phyloP scores from a whole-genome alignment of 768 basidiomycete genomes.

The Russula compacta region DNA sequence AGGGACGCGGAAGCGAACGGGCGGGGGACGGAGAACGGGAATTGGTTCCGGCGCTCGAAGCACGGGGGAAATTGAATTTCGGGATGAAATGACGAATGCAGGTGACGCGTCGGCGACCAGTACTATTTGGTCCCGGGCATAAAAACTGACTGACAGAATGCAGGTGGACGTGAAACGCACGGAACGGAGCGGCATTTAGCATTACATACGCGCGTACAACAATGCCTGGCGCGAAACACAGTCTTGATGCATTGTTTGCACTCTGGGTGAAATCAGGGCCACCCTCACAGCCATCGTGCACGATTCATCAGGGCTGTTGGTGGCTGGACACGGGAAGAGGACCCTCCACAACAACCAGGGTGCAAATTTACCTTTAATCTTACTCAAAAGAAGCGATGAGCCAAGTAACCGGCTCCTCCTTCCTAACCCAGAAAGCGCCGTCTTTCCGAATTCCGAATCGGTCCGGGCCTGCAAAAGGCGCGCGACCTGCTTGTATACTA shows the following conservation, averaged over 20 bases:
- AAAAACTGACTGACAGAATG: neutral
- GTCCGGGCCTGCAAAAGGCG: conserved; percentile 2
- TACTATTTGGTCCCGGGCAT: conserved; percentile 20
- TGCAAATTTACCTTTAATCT: conserved; percentile 17
- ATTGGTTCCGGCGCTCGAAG: conserved; percentile 14
- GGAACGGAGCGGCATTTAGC: conserved; percentile 15
- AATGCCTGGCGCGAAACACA: neutral
- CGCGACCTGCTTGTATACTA: neutral
- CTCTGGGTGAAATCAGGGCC: neutral
- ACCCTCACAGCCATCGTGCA: neutral
- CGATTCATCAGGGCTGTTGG: too few relatives aligned
- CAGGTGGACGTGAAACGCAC: conserved; percentile 10
- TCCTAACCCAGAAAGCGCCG: neutral
- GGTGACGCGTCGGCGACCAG: conserved; percentile 18
- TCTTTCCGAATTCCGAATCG: conserved; percentile 1
- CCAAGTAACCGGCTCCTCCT: neutral
- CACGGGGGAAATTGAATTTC: conserved; percentile 16
- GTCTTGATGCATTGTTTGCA: neutral
- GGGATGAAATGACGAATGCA: conserved; percentile 16
- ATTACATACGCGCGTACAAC: conserved; percentile 10
- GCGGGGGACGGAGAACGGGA: neutral
- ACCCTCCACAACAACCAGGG: neutral
- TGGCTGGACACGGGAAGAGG: neutral
- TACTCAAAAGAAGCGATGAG: conserved; percentile 6
- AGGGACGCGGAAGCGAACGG: conserved; percentile 2